These are phyloP conservation scores for Mycena filopes DNA, from an alignment of 768 basidiomycete species.

Conservation along the genomic window DNA sequence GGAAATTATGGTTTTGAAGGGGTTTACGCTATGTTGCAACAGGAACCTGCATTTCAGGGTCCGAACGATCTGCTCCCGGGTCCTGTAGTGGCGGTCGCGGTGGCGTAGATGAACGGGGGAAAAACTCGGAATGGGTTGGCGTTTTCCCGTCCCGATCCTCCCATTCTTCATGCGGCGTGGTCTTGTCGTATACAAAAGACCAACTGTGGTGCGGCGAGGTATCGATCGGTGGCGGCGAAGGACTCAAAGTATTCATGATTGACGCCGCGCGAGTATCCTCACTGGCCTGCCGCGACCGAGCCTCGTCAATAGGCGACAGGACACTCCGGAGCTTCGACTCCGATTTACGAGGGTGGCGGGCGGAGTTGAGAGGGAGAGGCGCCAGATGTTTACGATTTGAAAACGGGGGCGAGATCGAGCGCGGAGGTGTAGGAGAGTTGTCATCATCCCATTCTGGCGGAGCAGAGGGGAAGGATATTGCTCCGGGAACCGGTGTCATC, in stretches of 20 bases:
- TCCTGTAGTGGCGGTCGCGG: conserved; percentile 39
- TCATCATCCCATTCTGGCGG: conserved; percentile 66
- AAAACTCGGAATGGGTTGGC: conserved; percentile 54
- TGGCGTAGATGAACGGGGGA: conserved; percentile 34
- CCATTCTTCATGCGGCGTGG: conserved; percentile 30
- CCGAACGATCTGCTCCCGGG: conserved; percentile 37
- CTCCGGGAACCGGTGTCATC: conserved; percentile 57
- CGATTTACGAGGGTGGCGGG: conserved; percentile 57
- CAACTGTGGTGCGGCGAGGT: conserved; percentile 35
- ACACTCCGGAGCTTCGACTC: conserved; percentile 78
- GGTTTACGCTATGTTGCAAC: conserved; percentile 31
- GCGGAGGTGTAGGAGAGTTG: conserved; percentile 58
- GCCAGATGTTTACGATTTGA: conserved; percentile 63
- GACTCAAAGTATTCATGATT: conserved; percentile 35
- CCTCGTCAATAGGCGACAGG: conserved; percentile 79
- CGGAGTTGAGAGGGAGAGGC: conserved; percentile 47
- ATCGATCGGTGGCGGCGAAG: conserved; percentile 38
- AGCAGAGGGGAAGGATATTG: conserved; percentile 60
- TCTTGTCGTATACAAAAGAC: conserved; percentile 35
- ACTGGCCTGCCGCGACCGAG: conserved; percentile 48
- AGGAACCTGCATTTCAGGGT: conserved; percentile 38
- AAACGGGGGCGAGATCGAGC: conserved; percentile 62
- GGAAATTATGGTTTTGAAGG: conserved; percentile 6
- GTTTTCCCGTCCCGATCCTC: conserved; percentile 54
- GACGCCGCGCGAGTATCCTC: conserved; percentile 32